phyloP scores from a whole-genome alignment of 2,329 filamentous ascomycete species.

The Fusarium sp. region DNA sequence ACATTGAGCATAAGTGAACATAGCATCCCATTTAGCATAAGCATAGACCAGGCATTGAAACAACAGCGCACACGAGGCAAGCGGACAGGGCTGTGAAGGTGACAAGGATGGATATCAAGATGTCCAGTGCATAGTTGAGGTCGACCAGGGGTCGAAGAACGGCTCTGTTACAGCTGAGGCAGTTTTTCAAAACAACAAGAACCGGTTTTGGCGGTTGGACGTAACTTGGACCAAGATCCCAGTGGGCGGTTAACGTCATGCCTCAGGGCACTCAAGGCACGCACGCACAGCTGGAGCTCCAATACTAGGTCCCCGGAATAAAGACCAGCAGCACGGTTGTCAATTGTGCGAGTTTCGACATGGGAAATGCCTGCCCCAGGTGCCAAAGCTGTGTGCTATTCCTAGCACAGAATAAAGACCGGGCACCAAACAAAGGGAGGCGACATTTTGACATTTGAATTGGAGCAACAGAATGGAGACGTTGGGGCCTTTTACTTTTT shows the following conservation, averaged over 20 bases:
- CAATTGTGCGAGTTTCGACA: constrained; percentile 17
- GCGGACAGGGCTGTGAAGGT: constrained; percentile 18
- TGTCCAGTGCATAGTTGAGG: constrained; percentile 5
- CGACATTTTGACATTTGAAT: constrained; percentile 34
- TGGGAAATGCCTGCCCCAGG: constrained; percentile 36
- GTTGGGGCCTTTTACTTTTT: constrained; percentile 11
- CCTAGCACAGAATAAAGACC: constrained; percentile 30
- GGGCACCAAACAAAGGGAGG: constrained; percentile 32
- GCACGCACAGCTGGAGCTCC: constrained; percentile 14
- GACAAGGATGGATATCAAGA: constrained; percentile 14
- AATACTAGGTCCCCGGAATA: constrained; percentile 18
- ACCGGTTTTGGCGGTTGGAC: constrained; percentile 28
- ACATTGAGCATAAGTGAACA: constrained; percentile 21
- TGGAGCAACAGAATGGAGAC: constrained; percentile 27
- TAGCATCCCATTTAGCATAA: constrained; percentile 19
- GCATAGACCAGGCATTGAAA: constrained; percentile 36
- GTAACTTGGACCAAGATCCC: constrained; percentile 21
- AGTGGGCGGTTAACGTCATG: constrained; percentile 35
- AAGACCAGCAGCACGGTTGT: constrained; percentile 20
- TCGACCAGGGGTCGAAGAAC: constrained; percentile 32
- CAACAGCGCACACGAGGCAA: constrained; percentile 16
- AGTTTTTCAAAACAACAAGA: constrained; percentile 34
- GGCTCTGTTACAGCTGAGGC: constrained; percentile 28
- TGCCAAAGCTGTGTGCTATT: constrained; percentile 33
- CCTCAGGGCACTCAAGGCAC: constrained; percentile 7